Conservation (phyloP, 2,329 filamentous ascomycete species). For the Trichoderma hamatum region DNA sequence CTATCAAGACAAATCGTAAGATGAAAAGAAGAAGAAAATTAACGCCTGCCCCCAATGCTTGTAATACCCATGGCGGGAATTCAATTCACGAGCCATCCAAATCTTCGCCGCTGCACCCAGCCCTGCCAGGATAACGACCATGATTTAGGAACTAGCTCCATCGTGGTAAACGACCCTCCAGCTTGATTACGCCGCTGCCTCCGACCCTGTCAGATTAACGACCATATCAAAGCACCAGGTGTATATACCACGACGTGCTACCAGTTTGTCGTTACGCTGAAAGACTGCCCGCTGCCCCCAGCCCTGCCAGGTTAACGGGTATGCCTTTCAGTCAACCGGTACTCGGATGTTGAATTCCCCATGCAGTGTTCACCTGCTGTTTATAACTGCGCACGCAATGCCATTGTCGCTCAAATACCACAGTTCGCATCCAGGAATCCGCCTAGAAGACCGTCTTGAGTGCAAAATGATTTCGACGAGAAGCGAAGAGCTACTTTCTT, state of each 20-base stretch:
- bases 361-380: not conserved
- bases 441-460: constrained; percentile 1
- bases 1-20: not conserved
- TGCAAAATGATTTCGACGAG: not conserved
- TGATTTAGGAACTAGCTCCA: constrained; percentile 3
- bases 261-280: not conserved
- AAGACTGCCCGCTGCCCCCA: constrained; percentile 21
- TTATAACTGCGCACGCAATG: not conserved
- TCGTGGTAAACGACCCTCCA: not conserved
- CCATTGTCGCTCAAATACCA: constrained; percentile 9
- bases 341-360: not conserved
- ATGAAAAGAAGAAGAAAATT: not conserved
- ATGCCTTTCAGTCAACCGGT: not conserved
- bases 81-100: not conserved
- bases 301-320: constrained; percentile 22
- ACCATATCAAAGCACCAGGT: constrained; percentile 4
- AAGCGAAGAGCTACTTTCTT: not conserved
- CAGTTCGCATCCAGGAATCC: not conserved
- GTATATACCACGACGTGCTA: not conserved
- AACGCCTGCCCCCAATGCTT: not conserved
- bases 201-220: constrained; percentile 24
- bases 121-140: constrained; percentile 25
- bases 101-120: constrained; percentile 21
- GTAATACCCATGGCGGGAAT: not conserved
- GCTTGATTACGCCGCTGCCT: constrained; percentile 12